A percentile compares a stretch with the other conserved stretches of the same genome.
These are phyloP conservation scores for Aethionema arabicum DNA, from an alignment of 345 rosid genomes.

Conservation along the genomic window DNA sequence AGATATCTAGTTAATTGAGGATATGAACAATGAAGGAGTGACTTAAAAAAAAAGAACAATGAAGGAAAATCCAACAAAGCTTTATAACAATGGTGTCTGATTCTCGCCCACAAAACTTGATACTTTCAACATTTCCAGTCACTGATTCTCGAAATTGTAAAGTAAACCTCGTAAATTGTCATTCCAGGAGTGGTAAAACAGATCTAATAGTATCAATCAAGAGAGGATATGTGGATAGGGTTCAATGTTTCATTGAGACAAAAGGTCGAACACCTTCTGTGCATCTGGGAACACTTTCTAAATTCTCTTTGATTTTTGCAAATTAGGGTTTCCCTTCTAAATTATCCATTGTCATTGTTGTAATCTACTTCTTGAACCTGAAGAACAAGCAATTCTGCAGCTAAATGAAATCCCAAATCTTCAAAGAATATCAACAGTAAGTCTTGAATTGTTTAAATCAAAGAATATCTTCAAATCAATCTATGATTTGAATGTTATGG, in stretches of 20 bases:
- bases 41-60: too few species aligned
- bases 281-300: constrained; percentile 52
- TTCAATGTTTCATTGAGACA: constrained; percentile 31
- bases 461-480: too few species aligned
- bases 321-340: neutral
- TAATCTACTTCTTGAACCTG: constrained; percentile 59
- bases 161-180: constrained; percentile 5
- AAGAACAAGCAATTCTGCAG: constrained; percentile 64
- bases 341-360: neutral
- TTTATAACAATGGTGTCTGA: constrained; percentile 25
- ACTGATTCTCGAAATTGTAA: neutral
- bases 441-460: constrained; percentile 14
- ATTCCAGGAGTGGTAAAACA: constrained; percentile 7
- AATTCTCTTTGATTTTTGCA: neutral
- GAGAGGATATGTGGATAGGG: neutral
- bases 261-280: constrained; percentile 33
- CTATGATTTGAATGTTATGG: neutral
- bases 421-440: constrained; percentile 42
- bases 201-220: constrained; percentile 7
- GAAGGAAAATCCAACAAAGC: neutral
- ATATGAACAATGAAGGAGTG: too few species aligned
- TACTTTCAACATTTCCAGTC: constrained; percentile 1
- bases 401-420: constrained; percentile 66
- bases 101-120: constrained; percentile 22
- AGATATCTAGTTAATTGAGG: too few species aligned